These are phyloP conservation scores for Ziziphus jujuba DNA, from an alignment of 306 rosid genomes.

Conservation along the genomic window DNA sequence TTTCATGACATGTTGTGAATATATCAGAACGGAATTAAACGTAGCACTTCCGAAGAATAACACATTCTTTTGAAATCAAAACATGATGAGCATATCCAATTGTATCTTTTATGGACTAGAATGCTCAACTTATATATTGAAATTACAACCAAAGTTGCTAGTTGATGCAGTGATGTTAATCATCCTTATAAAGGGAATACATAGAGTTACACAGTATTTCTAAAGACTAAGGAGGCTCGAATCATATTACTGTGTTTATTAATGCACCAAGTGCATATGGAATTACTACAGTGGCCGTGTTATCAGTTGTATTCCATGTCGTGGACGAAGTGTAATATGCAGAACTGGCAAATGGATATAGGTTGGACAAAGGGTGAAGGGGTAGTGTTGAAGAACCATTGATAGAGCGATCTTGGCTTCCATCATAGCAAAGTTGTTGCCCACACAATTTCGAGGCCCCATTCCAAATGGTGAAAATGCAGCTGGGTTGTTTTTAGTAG, in stretches of 20 bases:
- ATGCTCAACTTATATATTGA: too few species aligned
- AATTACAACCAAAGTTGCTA: too few species aligned
- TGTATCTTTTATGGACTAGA: too few species aligned
- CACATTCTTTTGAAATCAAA: too few species aligned
- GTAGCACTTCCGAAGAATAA: too few species aligned
- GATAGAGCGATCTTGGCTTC: slow-evolving; percentile 31
- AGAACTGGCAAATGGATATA: slow-evolving; percentile 17
- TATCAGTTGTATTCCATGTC: slow-evolving; percentile 24
- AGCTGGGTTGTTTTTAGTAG: slow-evolving; percentile 12
- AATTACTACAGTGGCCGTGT: background rate
- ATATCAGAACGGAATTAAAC: too few species aligned
- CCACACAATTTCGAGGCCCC: slow-evolving; percentile 28
- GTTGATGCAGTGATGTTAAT: too few species aligned
- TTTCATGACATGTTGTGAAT: too few species aligned
- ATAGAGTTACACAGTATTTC: too few species aligned
- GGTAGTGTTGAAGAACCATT: slow-evolving; percentile 28
- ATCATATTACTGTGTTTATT: background rate
- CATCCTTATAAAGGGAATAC: too few species aligned
- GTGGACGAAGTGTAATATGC: background rate
- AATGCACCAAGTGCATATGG: background rate
- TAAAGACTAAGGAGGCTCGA: too few species aligned
- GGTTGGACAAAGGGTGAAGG: slow-evolving; percentile 20
- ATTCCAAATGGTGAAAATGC: slow-evolving; percentile 22
- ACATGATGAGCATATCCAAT: too few species aligned
- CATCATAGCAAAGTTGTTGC: slow-evolving; percentile 21